A percentile compares a stretch with the other conserved stretches of the same genome.
These are phyloP conservation scores for Leishmania tropica DNA, from an alignment of 208 protist species.

Conservation along the genomic window DNA sequence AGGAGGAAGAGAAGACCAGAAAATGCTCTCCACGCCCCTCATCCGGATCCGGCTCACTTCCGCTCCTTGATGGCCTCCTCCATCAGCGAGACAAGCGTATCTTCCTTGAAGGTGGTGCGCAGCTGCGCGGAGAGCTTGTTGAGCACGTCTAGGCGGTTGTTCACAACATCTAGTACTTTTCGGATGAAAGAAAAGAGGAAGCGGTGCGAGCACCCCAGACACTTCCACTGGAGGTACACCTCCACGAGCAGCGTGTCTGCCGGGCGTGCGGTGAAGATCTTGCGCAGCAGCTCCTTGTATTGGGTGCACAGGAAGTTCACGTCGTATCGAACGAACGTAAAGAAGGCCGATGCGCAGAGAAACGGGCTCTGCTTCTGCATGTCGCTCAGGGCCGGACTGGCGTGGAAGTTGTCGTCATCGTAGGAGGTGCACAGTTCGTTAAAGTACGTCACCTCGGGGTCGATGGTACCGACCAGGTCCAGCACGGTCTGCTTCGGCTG, in stretches of 20 bases:
- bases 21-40: neutral
- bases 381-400: constrained; percentile 29
- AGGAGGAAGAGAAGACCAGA: neutral
- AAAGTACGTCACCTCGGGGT: constrained; percentile 69
- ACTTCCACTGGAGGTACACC: constrained; percentile 75
- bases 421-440: constrained; percentile 51
- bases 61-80: constrained; percentile 44
- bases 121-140: constrained; percentile 52
- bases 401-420: constrained; percentile 31
- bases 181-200: constrained; percentile 60
- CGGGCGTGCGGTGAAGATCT: constrained; percentile 48
- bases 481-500: constrained; percentile 24
- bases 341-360: constrained; percentile 62
- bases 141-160: constrained; percentile 39
- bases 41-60: constrained; percentile 2
- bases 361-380: constrained; percentile 33
- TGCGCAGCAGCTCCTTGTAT: constrained; percentile 70
- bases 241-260: constrained; percentile 59
- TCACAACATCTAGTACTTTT: constrained; percentile 34
- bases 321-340: constrained; percentile 86
- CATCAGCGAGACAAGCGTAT: constrained; percentile 28
- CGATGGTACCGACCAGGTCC: constrained; percentile 24
- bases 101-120: constrained; percentile 41
- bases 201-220: constrained; percentile 51
- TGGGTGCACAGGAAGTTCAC: constrained; percentile 56